These are phyloP conservation scores for Kurtzmaniella natalensis DNA, from an alignment of 1,139 yeast genomes.

Conservation along the genomic window DNA sequence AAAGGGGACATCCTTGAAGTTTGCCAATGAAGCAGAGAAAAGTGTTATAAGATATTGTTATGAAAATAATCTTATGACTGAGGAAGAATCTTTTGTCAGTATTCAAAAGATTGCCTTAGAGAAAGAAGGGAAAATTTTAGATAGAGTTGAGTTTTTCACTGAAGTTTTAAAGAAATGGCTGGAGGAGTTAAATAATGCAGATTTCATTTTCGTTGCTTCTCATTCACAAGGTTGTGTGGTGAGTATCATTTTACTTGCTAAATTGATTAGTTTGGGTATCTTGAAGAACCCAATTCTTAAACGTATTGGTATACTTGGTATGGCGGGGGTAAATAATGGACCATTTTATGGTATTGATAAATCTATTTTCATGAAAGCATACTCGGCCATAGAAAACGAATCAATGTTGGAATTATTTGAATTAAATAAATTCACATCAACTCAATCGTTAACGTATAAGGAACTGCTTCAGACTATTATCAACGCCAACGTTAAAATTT, in stretches of 20 bases:
- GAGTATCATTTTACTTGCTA: slow-evolving; percentile 70
- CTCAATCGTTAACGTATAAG: slow-evolving; percentile 67
- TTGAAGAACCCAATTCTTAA: slow-evolving; percentile 46
- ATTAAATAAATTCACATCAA: slow-evolving; percentile 70
- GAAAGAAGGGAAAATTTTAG: slow-evolving; percentile 86
- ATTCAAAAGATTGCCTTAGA: slow-evolving; percentile 90
- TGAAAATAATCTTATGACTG: slow-evolving; percentile 43
- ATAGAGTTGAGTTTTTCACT: slow-evolving; percentile 77
- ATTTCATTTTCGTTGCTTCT: slow-evolving; percentile 81
- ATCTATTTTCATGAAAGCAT: slow-evolving; percentile 77
- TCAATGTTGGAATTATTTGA: slow-evolving; percentile 83
- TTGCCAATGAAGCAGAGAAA: slow-evolving; percentile 81
- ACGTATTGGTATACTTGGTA: slow-evolving; percentile 71
- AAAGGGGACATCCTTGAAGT: slow-evolving; percentile 84
- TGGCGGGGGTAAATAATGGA: slow-evolving; percentile 95
- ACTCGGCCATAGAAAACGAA: slow-evolving; percentile 84
- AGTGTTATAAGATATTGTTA: slow-evolving; percentile 72
- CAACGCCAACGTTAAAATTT: slow-evolving; percentile 66
- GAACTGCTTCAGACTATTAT: slow-evolving; percentile 64
- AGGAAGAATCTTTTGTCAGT: slow-evolving; percentile 43
- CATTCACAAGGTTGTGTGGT: slow-evolving; percentile 98
- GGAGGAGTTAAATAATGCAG: slow-evolving; percentile 68
- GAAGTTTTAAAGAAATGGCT: slow-evolving; percentile 69
- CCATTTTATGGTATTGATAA: slow-evolving; percentile 91
- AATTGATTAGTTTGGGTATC: slow-evolving; percentile 65